Evolutionary conservation across 108 stramenopile species (phyloP).

Genomic region (Seminavis robusta): DNA sequence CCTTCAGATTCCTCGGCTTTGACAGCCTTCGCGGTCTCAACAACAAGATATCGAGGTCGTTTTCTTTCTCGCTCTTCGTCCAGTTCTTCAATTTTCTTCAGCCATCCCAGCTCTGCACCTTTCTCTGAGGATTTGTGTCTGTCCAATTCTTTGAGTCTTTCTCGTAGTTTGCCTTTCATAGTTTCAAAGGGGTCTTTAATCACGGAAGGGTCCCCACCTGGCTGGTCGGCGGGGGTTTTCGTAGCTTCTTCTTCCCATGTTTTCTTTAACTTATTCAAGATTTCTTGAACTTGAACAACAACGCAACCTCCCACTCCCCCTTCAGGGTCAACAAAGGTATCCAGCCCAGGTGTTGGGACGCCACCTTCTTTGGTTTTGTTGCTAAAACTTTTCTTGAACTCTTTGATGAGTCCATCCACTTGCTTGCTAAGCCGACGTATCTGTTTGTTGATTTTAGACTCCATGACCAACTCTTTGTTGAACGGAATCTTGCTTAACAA

Average conservation of each 20-base stretch:
- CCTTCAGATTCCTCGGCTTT: slow-evolving; percentile 1
- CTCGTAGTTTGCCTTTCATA: slow-evolving; percentile 12
- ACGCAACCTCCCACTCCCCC: background rate
- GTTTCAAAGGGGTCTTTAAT: slow-evolving; percentile 30
- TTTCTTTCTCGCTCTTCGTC: too few species aligned
- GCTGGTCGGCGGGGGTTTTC: too few species aligned
- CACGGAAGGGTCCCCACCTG: background rate
- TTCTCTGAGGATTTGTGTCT: slow-evolving; percentile 11
- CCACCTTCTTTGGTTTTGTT: slow-evolving; percentile 2
- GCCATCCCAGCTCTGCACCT: slow-evolving; percentile 29
- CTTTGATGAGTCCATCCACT: slow-evolving; percentile 14
- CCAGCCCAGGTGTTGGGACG: too few species aligned
- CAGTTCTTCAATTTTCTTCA: slow-evolving; percentile 4
- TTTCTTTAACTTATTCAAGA: slow-evolving; percentile 31
- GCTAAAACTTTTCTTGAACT: slow-evolving; percentile 3
- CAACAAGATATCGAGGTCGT: too few species aligned
- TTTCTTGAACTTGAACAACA: slow-evolving; percentile 21
- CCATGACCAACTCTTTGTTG: slow-evolving; percentile 37
- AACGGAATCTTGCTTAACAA: slow-evolving; percentile 45
- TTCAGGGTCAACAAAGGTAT: too few species aligned
- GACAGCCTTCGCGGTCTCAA: background rate
- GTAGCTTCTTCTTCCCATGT: slow-evolving; percentile 35
- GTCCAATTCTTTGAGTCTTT: slow-evolving; percentile 13
- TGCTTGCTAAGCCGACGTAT: slow-evolving; percentile 37
- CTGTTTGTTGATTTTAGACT: slow-evolving; percentile 59